A percentile compares a stretch with the other conserved stretches of the same genome.
Evolutionary conservation across 495 filamentous ascomycete genomes (phyloP).

Genomic region (Diplogelasinospora grovesii): DNA sequence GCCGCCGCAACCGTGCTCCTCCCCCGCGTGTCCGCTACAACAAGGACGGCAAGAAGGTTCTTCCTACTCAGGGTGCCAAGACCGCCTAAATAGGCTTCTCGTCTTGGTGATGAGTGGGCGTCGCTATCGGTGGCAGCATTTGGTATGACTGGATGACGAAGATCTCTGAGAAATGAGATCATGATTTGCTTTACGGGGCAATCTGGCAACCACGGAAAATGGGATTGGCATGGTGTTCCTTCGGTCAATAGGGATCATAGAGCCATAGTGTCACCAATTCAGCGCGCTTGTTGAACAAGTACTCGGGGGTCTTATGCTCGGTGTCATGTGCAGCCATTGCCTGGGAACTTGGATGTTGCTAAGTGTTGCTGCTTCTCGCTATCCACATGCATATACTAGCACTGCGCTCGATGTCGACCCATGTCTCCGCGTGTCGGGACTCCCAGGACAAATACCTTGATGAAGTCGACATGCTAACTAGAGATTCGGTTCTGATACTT

Average conservation of each 20-base stretch:
- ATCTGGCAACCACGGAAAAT: slow-evolving; percentile 20
- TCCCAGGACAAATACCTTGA: no score
- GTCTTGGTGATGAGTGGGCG: slow-evolving; percentile 11
- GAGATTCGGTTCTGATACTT: no score
- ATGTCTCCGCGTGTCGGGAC: no score
- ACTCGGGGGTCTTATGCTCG: no score
- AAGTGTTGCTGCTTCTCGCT: no score
- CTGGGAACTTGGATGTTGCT: no score
- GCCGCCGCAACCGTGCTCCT: slow-evolving; percentile 97
- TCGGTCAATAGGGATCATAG: slow-evolving; percentile 15
- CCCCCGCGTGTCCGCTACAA: slow-evolving; percentile 97
- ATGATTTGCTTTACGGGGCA: slow-evolving; percentile 22
- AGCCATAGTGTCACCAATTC: slow-evolving; percentile 29
- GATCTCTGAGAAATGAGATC: slow-evolving; percentile 23
- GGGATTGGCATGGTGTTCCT: slow-evolving; percentile 15
- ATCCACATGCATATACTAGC: no score
- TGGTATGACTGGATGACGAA: slow-evolving; percentile 15
- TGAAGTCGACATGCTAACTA: no score
- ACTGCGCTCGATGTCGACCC: no score
- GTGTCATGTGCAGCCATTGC: no score
- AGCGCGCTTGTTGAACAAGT: slow-evolving; percentile 27
- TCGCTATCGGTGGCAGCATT: slow-evolving; percentile 26
- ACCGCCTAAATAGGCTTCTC: slow-evolving; percentile 18
- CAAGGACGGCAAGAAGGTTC: slow-evolving; percentile 99
- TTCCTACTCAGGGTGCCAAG: slow-evolving; percentile 66